Conservation (phyloP, 257 asterid species). For the Solanum appendiculatum region DNA sequence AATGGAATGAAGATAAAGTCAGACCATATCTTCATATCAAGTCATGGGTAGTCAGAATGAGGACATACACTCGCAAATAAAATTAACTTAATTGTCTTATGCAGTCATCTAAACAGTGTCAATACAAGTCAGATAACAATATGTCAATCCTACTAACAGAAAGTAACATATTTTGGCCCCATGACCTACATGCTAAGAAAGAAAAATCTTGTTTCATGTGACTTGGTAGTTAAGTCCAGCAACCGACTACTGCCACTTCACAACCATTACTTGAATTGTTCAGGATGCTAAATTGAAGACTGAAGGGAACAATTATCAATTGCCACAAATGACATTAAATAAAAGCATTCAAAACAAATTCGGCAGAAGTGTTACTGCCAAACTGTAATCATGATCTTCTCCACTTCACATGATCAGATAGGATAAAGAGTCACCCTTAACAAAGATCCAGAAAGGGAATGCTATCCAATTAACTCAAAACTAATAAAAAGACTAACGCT, state of each 20-base stretch:
- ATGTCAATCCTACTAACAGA: not conserved
- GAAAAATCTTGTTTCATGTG: too few species aligned
- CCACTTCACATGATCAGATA: not conserved
- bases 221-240: not conserved
- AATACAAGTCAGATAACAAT: not conserved
- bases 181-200: not conserved
- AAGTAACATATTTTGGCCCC: not conserved
- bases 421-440: not conserved
- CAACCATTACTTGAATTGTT: not conserved
- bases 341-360: not conserved
- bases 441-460: not conserved
- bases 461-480: not conserved
- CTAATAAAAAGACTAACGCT: not conserved
- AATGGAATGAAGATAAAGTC: not conserved
- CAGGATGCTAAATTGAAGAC: not conserved
- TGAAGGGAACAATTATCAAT: not conserved
- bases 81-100: not conserved
- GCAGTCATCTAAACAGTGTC: not conserved
- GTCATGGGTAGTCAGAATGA: not conserved
- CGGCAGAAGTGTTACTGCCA: not conserved
- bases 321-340: not conserved
- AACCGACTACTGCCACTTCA: not conserved
- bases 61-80: not conserved
- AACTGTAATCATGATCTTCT: not conserved
- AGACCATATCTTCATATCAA: not conserved